phyloP scores from a whole-genome alignment of 352 stramenopile genomes.

The Phytophthora syringae region DNA sequence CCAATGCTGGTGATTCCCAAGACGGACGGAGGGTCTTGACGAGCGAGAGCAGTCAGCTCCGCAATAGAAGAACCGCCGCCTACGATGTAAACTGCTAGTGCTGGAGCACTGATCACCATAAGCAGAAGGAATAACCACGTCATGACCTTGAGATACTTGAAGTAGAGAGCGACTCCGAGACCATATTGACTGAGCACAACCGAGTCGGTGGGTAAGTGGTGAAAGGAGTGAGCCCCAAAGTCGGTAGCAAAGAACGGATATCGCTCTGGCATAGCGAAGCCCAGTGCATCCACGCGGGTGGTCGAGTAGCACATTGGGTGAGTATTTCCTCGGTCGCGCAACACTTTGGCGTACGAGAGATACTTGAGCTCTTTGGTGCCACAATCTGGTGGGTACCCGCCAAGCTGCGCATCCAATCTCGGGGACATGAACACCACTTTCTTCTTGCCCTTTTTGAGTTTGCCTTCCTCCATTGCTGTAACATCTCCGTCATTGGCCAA shows the following conservation, averaged over 20 bases:
- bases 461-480: slow-evolving; percentile 30
- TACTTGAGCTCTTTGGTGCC: slow-evolving; percentile 78
- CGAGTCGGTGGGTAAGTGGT: slow-evolving; percentile 76
- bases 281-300: slow-evolving; percentile 56
- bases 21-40: slow-evolving; percentile 73
- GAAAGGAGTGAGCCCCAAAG: slow-evolving; percentile 84
- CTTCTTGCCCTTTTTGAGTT: slow-evolving; percentile 16
- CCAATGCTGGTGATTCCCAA: slow-evolving; percentile 84
- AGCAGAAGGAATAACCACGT: slow-evolving; percentile 85
- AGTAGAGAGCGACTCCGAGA: slow-evolving; percentile 81
- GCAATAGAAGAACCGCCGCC: slow-evolving; percentile 59
- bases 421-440: slow-evolving; percentile 37
- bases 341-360: slow-evolving; percentile 78
- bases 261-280: slow-evolving; percentile 57
- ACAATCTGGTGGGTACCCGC: slow-evolving; percentile 79
- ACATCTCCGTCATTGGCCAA: slow-evolving; percentile 20
- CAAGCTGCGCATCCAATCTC: slow-evolving; percentile 65
- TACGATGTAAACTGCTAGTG: slow-evolving; percentile 70
- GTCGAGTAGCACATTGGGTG: slow-evolving; percentile 82
- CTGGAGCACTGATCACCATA: slow-evolving; percentile 63
- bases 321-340: slow-evolving; percentile 69
- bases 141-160: slow-evolving; percentile 90
- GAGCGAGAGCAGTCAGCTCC: slow-evolving; percentile 68
- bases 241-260: slow-evolving; percentile 67
- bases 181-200: slow-evolving; percentile 80